Conservation (phyloP, 106 monocot species). For the Narthecium ossifragum region DNA sequence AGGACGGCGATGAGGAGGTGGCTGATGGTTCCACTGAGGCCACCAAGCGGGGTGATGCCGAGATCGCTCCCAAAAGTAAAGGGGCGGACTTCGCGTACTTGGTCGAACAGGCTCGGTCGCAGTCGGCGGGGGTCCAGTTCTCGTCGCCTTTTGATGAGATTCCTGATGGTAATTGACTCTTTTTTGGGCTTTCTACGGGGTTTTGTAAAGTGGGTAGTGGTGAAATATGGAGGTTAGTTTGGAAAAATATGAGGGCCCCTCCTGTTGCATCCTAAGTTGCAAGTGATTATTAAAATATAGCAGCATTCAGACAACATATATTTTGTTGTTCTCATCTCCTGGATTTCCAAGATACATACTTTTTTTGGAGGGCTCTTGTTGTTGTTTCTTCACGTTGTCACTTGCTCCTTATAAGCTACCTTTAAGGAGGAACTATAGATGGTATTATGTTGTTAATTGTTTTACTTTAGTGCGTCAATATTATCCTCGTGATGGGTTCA, state of each 20-base stretch:
- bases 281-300: too few species aligned
- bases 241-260: too few species aligned
- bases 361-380: background rate
- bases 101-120: constrained; percentile 57
- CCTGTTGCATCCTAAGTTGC: too few species aligned
- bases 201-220: constrained; percentile 1
- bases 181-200: background rate
- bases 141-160: constrained; percentile 16
- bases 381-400: background rate
- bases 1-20: background rate
- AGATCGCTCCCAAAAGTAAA: constrained; percentile 55
- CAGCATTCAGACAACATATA: too few species aligned
- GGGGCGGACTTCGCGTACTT: constrained; percentile 67
- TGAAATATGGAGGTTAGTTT: too few species aligned
- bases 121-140: constrained; percentile 4
- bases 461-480: too few species aligned
- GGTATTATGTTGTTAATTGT: background rate
- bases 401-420: background rate
- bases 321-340: too few species aligned
- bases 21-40: background rate
- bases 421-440: background rate
- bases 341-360: too few species aligned
- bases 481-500: too few species aligned
- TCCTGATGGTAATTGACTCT: constrained; percentile 14
- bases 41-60: constrained; percentile 1